A percentile compares a stretch with the other conserved stretches of the same genome.
Conservation (phyloP, 805 yeast species). For the Cyberlindnera meyerae region DNA sequence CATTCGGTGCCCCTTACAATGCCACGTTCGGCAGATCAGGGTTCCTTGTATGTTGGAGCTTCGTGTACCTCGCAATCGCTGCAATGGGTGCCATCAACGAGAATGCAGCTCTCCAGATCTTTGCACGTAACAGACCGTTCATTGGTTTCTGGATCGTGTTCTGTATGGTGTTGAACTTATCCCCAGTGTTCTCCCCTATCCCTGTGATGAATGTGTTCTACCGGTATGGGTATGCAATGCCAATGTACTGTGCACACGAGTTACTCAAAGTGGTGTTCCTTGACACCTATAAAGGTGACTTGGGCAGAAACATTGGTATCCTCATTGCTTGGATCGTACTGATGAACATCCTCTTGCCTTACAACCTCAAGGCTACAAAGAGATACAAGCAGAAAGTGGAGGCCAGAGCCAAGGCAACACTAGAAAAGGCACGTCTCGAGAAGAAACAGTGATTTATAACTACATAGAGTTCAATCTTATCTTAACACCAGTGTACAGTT, state of each 20-base stretch:
- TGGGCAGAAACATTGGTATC: conserved; percentile 53
- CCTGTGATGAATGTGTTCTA: conserved; percentile 25
- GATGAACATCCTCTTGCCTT: conserved; percentile 34
- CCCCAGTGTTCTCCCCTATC: conserved; percentile 59
- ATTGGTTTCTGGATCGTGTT: conserved; percentile 65
- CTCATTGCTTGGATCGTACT: conserved; percentile 51
- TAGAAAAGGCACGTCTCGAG: conserved; percentile 9
- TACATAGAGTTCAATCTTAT: not conserved
- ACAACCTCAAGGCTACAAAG: conserved; percentile 19
- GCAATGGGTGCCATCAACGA: conserved; percentile 70
- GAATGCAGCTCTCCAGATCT: conserved; percentile 44
- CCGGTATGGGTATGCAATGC: conserved; percentile 57
- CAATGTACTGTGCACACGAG: conserved; percentile 56
- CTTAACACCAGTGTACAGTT: conserved; percentile 11
- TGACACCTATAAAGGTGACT: conserved; percentile 44
- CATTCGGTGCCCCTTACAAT: conserved; percentile 53
- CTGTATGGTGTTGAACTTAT: conserved; percentile 56
- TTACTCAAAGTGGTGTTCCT: conserved; percentile 49
- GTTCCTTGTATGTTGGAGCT: conserved; percentile 63
- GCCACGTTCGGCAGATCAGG: conserved; percentile 56
- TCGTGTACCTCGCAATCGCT: conserved; percentile 53
- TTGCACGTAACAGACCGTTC: conserved; percentile 52
- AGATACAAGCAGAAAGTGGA: conserved; percentile 12
- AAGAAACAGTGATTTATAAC: not conserved
- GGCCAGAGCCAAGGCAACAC: conserved; percentile 10